These are phyloP conservation scores for Pythium grandisporangium DNA, from an alignment of 352 stramenopile genomes.

Conservation along the genomic window DNA sequence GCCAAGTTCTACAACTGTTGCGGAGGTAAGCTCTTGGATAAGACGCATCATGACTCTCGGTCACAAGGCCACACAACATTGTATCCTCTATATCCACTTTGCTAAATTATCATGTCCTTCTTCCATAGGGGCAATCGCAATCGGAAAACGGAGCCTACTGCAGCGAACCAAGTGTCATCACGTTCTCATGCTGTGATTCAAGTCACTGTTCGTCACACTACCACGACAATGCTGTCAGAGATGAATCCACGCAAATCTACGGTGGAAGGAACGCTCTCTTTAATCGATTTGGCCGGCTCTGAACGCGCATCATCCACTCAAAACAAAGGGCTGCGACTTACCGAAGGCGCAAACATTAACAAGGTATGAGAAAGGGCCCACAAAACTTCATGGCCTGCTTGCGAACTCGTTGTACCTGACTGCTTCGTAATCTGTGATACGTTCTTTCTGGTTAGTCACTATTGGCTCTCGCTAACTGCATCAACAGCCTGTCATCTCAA, in stretches of 20 bases:
- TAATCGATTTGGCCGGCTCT: slow-evolving; percentile 80
- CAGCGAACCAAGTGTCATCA: slow-evolving; percentile 73
- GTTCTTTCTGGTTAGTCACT: slow-evolving; percentile 23
- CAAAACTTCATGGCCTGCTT: no score
- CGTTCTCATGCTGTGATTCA: slow-evolving; percentile 81
- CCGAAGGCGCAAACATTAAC: slow-evolving; percentile 60
- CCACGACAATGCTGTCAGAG: slow-evolving; percentile 33
- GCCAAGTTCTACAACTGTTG: slow-evolving; percentile 37
- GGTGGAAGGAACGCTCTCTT: slow-evolving; percentile 65
- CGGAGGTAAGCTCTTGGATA: slow-evolving; percentile 15
- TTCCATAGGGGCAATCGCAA: slow-evolving; percentile 31
- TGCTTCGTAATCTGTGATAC: not conserved
- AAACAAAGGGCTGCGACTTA: slow-evolving; percentile 51
- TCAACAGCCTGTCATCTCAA: slow-evolving; percentile 72
- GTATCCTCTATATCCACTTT: not conserved
- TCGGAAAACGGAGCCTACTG: slow-evolving; percentile 58
- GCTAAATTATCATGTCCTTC: not conserved
- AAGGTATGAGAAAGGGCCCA: slow-evolving; percentile 27
- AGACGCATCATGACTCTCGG: not conserved
- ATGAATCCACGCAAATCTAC: slow-evolving; percentile 39
- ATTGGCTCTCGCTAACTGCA: slow-evolving; percentile 81
- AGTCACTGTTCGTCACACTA: slow-evolving; percentile 52
- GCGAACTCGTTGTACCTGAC: not conserved
- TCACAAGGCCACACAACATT: no score
- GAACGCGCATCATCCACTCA: slow-evolving; percentile 76